Evolutionary conservation across 1,284 basidiomycete species (phyloP), one percentile per base, ranked within the genome.

Genomic region (Apiotrichum siamense): DNA sequence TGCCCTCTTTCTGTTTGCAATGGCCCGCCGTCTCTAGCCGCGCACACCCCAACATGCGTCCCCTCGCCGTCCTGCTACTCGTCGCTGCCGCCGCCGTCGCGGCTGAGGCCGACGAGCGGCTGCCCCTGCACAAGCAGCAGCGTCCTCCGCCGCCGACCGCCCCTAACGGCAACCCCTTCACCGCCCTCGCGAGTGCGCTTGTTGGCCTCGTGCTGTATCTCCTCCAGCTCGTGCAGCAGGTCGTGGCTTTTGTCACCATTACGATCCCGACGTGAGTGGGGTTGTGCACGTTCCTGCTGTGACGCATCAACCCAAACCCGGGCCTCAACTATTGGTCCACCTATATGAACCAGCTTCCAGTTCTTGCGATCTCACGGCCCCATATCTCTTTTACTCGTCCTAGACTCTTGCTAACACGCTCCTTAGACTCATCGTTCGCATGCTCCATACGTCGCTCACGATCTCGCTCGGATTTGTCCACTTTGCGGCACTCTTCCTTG

Each of bases 391-490:
- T 26, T 17, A 18, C 25, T 20, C 25, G 10, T 10, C 26, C 24
- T 27, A 7, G 7, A 6, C 7, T 23, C 10, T 13, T 15, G 20
- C 27, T 37, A 23, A 24, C 29, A 80, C 65, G 83, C 87, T 39
- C 21, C 23, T 25, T 50, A 70, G 69, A n/a, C 51, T 61, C 23
- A 57, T 74, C 9, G 67, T 72, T 62, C 78, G 83, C 21, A 77
- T 89, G 29, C 78, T 93, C 17, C 89, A 88, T 11, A 91, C 90
- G 68, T 89, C 88, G 4, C 83, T 92, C 79, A 92, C 89, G 2
- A 78, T 91, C 60, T 72, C 92, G 82, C 80, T 94, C 44, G 88
- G 88, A 59, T 92, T 93, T 69, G 91, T 87, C 78, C 87, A 86
- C 42, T 85, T 93, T 58, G 83, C 86, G 11, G 78, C 85, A 47